phyloP scores from a whole-genome alignment of 1,284 basidiomycete genomes.

The Malassezia vespertilionis region DNA sequence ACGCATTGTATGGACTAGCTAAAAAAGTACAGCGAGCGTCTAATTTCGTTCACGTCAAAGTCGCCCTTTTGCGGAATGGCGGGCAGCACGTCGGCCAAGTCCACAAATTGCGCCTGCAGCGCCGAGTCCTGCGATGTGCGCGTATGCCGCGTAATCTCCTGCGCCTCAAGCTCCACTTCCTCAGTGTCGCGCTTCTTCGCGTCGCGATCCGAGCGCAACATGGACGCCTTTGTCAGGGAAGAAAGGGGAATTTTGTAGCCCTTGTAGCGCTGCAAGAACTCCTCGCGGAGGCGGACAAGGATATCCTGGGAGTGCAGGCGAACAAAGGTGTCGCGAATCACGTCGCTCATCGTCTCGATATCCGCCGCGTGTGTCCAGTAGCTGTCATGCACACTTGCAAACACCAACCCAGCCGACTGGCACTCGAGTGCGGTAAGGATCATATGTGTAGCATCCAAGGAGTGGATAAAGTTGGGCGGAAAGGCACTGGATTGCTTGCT shows the following conservation, averaged over 20 bases:
- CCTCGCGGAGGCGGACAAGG: constrained; percentile 53
- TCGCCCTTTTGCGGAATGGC: constrained; percentile 72
- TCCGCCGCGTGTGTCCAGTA: constrained; percentile 93
- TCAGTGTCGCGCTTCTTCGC: constrained; percentile 2
- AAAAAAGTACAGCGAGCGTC: constrained; percentile 42
- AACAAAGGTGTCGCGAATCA: constrained; percentile 88
- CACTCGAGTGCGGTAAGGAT: constrained; percentile 87
- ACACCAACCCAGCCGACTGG: constrained; percentile 52
- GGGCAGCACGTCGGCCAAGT: constrained; percentile 67
- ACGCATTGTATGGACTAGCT: constrained; percentile 17
- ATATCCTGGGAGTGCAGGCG: constrained; percentile 79
- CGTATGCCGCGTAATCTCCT: constrained; percentile 10
- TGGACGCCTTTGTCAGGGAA: constrained; percentile 15
- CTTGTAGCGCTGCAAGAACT: constrained; percentile 43
- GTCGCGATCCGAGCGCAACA: constrained; percentile 7
- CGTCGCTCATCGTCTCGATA: constrained; percentile 77
- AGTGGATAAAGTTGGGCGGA: constrained; percentile 98
- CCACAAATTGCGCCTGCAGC: constrained; percentile 55
- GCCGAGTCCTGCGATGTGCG: too few species aligned
- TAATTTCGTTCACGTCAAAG: constrained; percentile 75
- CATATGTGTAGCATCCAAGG: constrained; percentile 97
- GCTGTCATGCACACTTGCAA: constrained; percentile 94
- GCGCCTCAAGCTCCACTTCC: background rate
- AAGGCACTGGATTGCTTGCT: constrained; percentile 87
- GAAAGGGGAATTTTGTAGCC: constrained; percentile 33